These are phyloP conservation scores for Sicyos edulis DNA, from an alignment of 306 rosid genomes.

Conservation along the genomic window DNA sequence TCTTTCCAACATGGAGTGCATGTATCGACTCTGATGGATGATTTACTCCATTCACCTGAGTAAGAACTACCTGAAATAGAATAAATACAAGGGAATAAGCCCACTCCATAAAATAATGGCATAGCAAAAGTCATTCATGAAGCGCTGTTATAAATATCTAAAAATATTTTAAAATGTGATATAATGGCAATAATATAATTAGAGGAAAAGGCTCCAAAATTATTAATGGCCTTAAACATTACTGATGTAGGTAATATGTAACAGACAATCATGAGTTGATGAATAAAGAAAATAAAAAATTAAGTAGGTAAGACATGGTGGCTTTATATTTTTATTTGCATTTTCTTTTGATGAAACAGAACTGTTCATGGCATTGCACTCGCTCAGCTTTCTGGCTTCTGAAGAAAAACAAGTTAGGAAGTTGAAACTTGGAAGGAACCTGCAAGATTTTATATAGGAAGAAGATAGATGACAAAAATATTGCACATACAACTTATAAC, in stretches of 20 bases:
- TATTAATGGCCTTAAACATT: background rate
- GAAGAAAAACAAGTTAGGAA: background rate
- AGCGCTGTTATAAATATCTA: background rate
- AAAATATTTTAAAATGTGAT: background rate
- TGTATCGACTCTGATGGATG: slow-evolving; percentile 65
- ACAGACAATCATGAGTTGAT: background rate
- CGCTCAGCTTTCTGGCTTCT: background rate
- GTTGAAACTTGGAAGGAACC: background rate
- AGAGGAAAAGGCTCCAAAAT: background rate
- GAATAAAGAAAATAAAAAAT: background rate
- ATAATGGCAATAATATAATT: background rate
- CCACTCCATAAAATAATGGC: background rate
- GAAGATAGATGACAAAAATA: background rate
- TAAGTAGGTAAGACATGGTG: background rate
- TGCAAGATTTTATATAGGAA: background rate
- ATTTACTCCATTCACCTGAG: slow-evolving; percentile 64
- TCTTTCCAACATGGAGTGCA: slow-evolving; percentile 71
- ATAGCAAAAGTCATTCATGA: background rate
- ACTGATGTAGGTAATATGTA: background rate
- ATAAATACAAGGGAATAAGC: background rate
- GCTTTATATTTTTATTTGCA: background rate
- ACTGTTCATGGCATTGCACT: background rate
- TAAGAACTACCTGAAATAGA: slow-evolving; percentile 63
- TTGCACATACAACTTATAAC: background rate
- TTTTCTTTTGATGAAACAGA: background rate